A percentile compares a stretch with the other conserved stretches of the same genome.
phyloP scores from a whole-genome alignment of 2,329 filamentous ascomycete genomes.

The Botrytis byssoidea region DNA sequence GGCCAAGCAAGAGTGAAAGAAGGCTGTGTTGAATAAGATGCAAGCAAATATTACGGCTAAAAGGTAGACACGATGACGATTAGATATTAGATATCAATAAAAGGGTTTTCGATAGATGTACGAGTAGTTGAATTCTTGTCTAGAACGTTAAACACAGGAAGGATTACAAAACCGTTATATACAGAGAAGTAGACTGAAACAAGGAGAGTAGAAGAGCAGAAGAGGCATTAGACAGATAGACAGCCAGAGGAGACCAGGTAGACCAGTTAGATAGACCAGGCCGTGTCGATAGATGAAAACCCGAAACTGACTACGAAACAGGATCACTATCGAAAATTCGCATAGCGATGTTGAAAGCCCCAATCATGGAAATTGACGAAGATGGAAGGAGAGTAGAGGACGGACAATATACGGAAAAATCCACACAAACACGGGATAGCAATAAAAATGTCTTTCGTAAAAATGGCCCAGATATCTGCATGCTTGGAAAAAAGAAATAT shows the following conservation, averaged over 20 bases:
- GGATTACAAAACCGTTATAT: not conserved
- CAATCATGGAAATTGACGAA: not conserved
- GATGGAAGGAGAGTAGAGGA: not conserved
- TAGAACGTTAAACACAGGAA: not conserved
- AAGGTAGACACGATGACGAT: not conserved
- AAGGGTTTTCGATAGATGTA: not conserved
- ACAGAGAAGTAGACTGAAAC: not conserved
- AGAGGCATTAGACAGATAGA: not conserved
- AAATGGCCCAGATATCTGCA: not conserved
- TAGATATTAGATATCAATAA: not conserved
- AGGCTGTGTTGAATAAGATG: conserved; percentile 6
- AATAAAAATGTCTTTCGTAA: not conserved
- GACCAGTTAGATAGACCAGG: not conserved
- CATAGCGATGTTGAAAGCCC: not conserved
- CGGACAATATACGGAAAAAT: not conserved
- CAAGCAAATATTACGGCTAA: conserved; percentile 6
- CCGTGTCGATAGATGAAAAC: not conserved
- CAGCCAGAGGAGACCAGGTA: not conserved
- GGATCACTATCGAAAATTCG: not conserved
- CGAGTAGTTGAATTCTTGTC: not conserved
- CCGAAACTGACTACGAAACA: not conserved
- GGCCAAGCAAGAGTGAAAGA: not conserved
- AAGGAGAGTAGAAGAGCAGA: not conserved
- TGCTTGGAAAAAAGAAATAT: not conserved
- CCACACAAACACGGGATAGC: not conserved